These are phyloP conservation scores for Fusarium pilosicola DNA, from an alignment of 2,329 filamentous ascomycete species.

Conservation along the genomic window DNA sequence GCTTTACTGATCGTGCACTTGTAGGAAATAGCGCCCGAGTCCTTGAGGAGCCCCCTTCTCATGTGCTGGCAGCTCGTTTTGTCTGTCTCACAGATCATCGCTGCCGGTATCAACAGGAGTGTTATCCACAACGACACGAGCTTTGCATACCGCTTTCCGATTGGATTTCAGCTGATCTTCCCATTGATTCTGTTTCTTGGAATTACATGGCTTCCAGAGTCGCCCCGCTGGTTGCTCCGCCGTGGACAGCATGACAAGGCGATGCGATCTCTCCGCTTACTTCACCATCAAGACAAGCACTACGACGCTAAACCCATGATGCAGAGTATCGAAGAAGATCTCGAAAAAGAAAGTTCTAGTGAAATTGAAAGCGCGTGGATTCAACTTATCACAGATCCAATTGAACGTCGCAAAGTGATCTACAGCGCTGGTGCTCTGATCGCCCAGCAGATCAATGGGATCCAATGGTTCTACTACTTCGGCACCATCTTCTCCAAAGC, in stretches of 20 bases:
- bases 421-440: constrained; percentile 56
- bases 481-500: constrained; percentile 55
- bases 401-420: constrained; percentile 58
- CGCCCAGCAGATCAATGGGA: constrained; percentile 61
- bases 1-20: not conserved
- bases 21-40: constrained; percentile 46
- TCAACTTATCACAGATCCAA: constrained; percentile 53
- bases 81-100: constrained; percentile 51
- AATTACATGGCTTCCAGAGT: constrained; percentile 43
- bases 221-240: constrained; percentile 48
- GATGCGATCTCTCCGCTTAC: constrained; percentile 51
- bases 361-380: constrained; percentile 50
- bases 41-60: constrained; percentile 48
- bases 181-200: constrained; percentile 35
- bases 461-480: constrained; percentile 58
- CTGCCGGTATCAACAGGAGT: constrained; percentile 47
- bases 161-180: constrained; percentile 46
- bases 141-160: constrained; percentile 49
- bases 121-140: constrained; percentile 43
- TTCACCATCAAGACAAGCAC: constrained; percentile 55
- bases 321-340: constrained; percentile 55
- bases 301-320: constrained; percentile 50
- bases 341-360: constrained; percentile 49
- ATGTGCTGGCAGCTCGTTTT: constrained; percentile 54
- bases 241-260: constrained; percentile 53